These are phyloP conservation scores for Rhizophora apiculata DNA, from an alignment of 345 rosid species.

Conservation along the genomic window DNA sequence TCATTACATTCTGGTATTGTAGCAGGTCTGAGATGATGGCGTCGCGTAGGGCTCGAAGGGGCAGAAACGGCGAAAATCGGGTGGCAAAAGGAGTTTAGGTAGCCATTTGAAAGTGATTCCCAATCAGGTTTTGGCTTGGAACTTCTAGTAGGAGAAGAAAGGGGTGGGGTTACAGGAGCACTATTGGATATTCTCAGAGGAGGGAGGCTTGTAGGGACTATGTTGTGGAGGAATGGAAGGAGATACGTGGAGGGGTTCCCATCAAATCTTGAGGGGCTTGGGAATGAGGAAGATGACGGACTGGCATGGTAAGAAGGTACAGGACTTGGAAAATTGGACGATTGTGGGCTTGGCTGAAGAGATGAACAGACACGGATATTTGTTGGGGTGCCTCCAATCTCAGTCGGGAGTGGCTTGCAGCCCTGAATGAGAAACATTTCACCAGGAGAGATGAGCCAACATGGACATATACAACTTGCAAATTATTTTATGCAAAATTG, in stretches of 20 bases:
- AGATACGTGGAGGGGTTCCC: slow-evolving; percentile 28
- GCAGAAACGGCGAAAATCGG: slow-evolving; percentile 23
- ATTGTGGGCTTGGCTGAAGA: slow-evolving; percentile 32
- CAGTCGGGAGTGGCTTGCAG: slow-evolving; percentile 22
- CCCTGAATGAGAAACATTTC: slow-evolving; percentile 20
- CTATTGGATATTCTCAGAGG: slow-evolving; percentile 35
- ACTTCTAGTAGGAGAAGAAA: slow-evolving; percentile 29
- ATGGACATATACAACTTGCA: no score
- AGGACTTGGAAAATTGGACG: slow-evolving; percentile 32
- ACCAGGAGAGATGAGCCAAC: neutral
- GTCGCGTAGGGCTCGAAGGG: slow-evolving; percentile 27
- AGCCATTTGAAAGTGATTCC: slow-evolving; percentile 54
- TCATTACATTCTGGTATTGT: slow-evolving; percentile 34
- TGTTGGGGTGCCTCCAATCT: slow-evolving; percentile 24
- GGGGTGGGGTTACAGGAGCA: slow-evolving; percentile 39
- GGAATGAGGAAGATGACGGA: slow-evolving; percentile 33
- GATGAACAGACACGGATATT: slow-evolving; percentile 29
- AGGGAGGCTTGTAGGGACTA: slow-evolving; percentile 30
- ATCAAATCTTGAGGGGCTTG: slow-evolving; percentile 28
- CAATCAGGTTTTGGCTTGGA: slow-evolving; percentile 47
- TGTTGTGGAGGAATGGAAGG: slow-evolving; percentile 31
- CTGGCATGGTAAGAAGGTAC: slow-evolving; percentile 35
- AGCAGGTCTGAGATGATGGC: slow-evolving; percentile 18
- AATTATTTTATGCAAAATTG: no score
- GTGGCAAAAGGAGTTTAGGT: slow-evolving; percentile 28